phyloP scores from a whole-genome alignment of 805 yeast genomes.

The Candida anglica region DNA sequence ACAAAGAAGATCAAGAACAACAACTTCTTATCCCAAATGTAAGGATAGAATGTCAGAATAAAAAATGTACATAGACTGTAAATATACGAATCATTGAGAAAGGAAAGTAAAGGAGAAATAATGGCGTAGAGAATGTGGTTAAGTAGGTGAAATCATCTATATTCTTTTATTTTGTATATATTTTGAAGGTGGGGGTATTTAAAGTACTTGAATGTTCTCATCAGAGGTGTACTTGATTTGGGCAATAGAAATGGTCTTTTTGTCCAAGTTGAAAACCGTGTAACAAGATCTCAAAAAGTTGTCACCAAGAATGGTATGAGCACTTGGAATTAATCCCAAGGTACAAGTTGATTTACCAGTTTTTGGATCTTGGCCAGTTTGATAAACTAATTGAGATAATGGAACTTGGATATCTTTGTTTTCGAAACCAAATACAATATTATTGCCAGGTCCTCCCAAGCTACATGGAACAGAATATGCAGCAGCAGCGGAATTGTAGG shows the following conservation, averaged over 20 bases:
- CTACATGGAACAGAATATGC: constrained; percentile 13
- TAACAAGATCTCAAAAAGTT: constrained; percentile 24
- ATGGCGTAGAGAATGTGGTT: not conserved
- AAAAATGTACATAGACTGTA: too few species aligned
- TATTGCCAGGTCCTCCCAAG: constrained; percentile 8
- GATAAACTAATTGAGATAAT: constrained; percentile 8
- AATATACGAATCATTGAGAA: too few species aligned
- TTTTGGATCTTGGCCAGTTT: constrained; percentile 10
- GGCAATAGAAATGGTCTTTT: constrained; percentile 20
- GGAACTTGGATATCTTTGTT: constrained; percentile 10
- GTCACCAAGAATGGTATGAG: constrained; percentile 18
- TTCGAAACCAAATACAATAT: constrained; percentile 9
- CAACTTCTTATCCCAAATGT: constrained; percentile 68
- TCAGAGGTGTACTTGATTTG: constrained; percentile 12
- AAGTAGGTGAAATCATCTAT: too few species aligned
- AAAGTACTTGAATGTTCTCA: constrained; percentile 9
- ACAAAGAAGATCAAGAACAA: constrained; percentile 68
- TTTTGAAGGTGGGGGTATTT: too few species aligned
- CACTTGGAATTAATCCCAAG: constrained; percentile 13
- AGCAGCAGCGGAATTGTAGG: constrained; percentile 3
- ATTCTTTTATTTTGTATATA: too few species aligned
- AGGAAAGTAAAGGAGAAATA: too few species aligned
- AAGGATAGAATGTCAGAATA: too few species aligned
- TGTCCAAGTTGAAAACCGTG: constrained; percentile 22
- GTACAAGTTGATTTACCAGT: constrained; percentile 11